phyloP scores from a whole-genome alignment of 768 basidiomycete genomes.

The Kwoniella pini region DNA sequence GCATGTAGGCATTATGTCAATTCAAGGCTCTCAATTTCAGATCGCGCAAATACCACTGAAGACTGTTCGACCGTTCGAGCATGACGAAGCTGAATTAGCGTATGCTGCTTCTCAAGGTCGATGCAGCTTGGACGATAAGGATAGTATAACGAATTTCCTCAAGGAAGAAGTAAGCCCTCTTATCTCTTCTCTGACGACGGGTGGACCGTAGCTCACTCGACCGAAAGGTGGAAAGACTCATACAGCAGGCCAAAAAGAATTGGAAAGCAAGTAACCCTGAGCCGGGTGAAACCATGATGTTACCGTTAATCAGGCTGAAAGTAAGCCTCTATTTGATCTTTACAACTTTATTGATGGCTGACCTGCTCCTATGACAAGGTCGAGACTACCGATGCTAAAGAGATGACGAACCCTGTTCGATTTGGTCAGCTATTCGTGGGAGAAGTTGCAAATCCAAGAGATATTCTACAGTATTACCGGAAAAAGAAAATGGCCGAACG shows the following conservation, averaged over 20 bases:
- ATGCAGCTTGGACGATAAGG: constrained; percentile 66
- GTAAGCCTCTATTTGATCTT: constrained; percentile 54
- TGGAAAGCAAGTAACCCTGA: constrained; percentile 43
- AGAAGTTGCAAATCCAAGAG: constrained; percentile 87
- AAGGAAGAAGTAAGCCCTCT: constrained; percentile 63
- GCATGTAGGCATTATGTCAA: constrained; percentile 84
- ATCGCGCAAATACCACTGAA: constrained; percentile 81
- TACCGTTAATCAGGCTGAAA: constrained; percentile 84
- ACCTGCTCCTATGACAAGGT: constrained; percentile 61
- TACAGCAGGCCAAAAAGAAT: constrained; percentile 55
- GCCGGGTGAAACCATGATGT: constrained; percentile 58
- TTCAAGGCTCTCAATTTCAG: constrained; percentile 84
- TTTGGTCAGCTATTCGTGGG: constrained; percentile 95
- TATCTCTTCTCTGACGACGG: not conserved
- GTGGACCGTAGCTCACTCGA: not conserved
- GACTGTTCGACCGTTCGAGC: constrained; percentile 90
- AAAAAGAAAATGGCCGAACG: constrained; percentile 64
- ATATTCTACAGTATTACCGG: constrained; percentile 86
- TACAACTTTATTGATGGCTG: constrained; percentile 10
- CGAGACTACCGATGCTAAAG: constrained; percentile 84
- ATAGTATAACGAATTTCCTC: constrained; percentile 78
- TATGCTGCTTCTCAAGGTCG: constrained; percentile 71
- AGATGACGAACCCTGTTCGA: constrained; percentile 92
- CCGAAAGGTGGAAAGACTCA: constrained; percentile 71
- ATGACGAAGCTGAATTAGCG: constrained; percentile 74